phyloP scores from a whole-genome alignment of 352 stramenopile species.

The Pythium folliculosum region DNA sequence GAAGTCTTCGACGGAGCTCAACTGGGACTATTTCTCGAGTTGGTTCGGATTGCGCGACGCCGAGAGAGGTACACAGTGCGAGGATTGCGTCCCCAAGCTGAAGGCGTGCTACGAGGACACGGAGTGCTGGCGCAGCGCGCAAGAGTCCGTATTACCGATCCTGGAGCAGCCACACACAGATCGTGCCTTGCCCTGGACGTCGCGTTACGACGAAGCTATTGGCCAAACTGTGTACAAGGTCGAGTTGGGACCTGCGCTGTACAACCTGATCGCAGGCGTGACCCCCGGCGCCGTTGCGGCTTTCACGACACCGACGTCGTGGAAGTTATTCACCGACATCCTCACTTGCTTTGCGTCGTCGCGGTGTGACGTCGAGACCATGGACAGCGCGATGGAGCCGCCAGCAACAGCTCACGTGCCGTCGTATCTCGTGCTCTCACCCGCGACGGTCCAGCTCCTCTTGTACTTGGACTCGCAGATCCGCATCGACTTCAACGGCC shows the following conservation, averaged over 20 bases:
- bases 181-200: not conserved
- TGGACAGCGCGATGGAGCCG: constrained; percentile 16
- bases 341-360: constrained; percentile 7
- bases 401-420: constrained; percentile 25
- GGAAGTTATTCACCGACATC: constrained; percentile 12
- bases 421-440: not conserved
- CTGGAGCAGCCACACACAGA: not conserved
- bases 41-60: not conserved
- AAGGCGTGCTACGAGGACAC: constrained; percentile 18
- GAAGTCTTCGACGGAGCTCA: not conserved
- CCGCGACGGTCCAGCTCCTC: not conserved
- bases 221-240: not conserved
- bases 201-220: not conserved
- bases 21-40: constrained; percentile 7
- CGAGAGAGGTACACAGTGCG: not conserved
- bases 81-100: constrained; percentile 15
- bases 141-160: constrained; percentile 7
- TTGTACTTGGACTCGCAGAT: constrained; percentile 15
- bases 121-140: constrained; percentile 23
- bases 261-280: not conserved
- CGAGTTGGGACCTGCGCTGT: constrained; percentile 1
- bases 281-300: not conserved
- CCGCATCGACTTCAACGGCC: not conserved
- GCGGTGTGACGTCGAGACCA: constrained; percentile 20
- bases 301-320: constrained; percentile 8